A percentile compares a stretch with the other conserved stretches of the same genome.
phyloP scores from a whole-genome alignment of 257 asterid genomes.

The Thymus quinquecostatus region DNA sequence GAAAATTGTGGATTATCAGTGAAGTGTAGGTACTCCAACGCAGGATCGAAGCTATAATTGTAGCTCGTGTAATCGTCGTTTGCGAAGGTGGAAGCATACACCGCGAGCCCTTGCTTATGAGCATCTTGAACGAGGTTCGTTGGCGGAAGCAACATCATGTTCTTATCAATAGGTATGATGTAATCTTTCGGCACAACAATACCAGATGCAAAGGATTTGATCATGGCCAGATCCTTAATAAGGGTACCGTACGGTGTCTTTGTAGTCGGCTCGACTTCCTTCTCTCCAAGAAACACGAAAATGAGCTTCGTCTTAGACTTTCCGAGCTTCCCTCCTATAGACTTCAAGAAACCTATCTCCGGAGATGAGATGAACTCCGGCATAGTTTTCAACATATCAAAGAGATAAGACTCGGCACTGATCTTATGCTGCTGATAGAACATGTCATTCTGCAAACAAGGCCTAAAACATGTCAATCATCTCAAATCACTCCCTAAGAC shows the following conservation, averaged over 20 bases:
- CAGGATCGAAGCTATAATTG: constrained; percentile 89
- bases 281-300: constrained; percentile 47
- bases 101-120: constrained; percentile 72
- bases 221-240: constrained; percentile 46
- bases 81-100: constrained; percentile 78
- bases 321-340: constrained; percentile 48
- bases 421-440: constrained; percentile 76
- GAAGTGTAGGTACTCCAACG: constrained; percentile 70
- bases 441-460: constrained; percentile 53
- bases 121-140: constrained; percentile 76
- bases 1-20: constrained; percentile 65
- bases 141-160: constrained; percentile 58
- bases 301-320: constrained; percentile 54
- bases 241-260: constrained; percentile 55
- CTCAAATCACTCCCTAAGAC: no score
- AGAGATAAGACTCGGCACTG: constrained; percentile 42
- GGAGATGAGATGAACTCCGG: constrained; percentile 92
- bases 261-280: constrained; percentile 67
- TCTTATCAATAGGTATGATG: constrained; percentile 68
- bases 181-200: constrained; percentile 78
- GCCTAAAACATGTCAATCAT: no score
- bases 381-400: constrained; percentile 25
- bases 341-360: constrained; percentile 86
- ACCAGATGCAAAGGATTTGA: constrained; percentile 79
- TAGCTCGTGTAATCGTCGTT: constrained; percentile 67